Conservation (phyloP, 2,329 filamentous ascomycete species). For the Blastomyces silverae region DNA sequence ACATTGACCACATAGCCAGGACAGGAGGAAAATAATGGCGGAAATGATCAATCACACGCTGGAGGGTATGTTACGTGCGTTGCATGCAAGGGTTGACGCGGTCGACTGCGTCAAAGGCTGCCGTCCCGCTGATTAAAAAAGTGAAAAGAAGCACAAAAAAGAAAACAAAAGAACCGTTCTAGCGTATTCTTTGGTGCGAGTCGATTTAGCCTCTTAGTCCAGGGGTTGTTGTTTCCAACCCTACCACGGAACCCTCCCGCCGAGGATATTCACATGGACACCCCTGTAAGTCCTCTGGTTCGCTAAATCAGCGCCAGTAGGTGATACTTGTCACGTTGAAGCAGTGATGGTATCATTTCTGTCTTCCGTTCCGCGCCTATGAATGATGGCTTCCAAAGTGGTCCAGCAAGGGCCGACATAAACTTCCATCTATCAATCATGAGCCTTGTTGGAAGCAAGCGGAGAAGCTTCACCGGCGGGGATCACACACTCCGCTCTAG, state of each 20-base stretch:
- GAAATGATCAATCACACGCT: neutral
- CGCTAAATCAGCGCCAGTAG: neutral
- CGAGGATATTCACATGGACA: neutral
- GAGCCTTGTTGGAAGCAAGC: neutral
- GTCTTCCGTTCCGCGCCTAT: neutral
- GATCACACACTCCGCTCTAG: neutral
- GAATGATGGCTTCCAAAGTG: neutral
- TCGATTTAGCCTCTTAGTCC: neutral
- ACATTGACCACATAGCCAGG: neutral
- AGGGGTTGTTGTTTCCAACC: neutral
- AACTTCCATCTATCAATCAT: neutral
- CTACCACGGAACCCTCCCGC: neutral
- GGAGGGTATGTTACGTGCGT: neutral
- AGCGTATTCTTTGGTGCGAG: conserved; percentile 1
- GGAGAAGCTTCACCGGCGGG: neutral
- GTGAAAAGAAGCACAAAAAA: neutral
- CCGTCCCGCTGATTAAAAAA: neutral
- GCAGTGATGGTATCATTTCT: neutral
- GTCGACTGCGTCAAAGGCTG: neutral
- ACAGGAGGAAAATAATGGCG: neutral
- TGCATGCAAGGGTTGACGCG: neutral
- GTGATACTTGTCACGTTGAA: neutral
- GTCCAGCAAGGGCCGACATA: neutral
- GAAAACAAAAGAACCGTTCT: neutral
- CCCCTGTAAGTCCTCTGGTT: neutral